These are phyloP conservation scores for Globisporangium nodosum DNA, from an alignment of 352 stramenopile species.

Conservation along the genomic window DNA sequence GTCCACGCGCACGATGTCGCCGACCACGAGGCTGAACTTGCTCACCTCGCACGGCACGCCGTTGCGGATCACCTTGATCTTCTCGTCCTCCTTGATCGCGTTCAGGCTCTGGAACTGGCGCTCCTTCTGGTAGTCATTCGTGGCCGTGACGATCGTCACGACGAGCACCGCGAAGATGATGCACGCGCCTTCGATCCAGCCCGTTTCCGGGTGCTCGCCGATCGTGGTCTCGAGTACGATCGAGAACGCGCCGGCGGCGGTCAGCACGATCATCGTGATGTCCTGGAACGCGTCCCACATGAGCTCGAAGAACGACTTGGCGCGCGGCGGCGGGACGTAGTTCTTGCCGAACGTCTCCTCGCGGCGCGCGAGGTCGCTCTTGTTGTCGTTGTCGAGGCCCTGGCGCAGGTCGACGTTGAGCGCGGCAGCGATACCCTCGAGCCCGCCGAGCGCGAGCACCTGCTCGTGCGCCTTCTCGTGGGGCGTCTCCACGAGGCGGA, in stretches of 20 bases:
- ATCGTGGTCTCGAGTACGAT: constrained; percentile 47
- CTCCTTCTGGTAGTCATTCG: constrained; percentile 93
- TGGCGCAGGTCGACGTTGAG: constrained; percentile 39
- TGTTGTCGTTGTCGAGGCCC: constrained; percentile 40
- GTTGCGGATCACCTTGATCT: constrained; percentile 82
- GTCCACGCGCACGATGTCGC: constrained; percentile 44
- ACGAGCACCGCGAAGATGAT: constrained; percentile 91
- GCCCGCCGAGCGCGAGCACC: constrained; percentile 34
- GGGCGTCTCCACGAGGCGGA: constrained; percentile 59
- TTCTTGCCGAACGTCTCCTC: constrained; percentile 56
- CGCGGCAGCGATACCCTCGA: constrained; percentile 38
- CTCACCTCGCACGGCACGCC: constrained; percentile 49
- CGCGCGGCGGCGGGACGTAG: constrained; percentile 45
- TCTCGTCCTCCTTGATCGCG: constrained; percentile 76
- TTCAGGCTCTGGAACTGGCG: constrained; percentile 86
- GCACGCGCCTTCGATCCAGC: constrained; percentile 89
- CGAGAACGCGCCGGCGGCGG: constrained; percentile 69
- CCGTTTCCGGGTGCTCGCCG: constrained; percentile 49
- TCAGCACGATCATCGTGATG: constrained; percentile 88
- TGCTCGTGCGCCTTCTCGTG: constrained; percentile 43
- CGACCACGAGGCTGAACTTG: constrained; percentile 64
- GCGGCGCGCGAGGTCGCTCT: constrained; percentile 26
- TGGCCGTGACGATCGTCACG: constrained; percentile 86
- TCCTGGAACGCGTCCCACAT: constrained; percentile 90
- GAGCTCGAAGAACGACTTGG: constrained; percentile 65